Evolutionary conservation across 441 rosid species (phyloP), one percentile per base, ranked within the genome.

Genomic region (Bocquillonia castaneifolia): DNA sequence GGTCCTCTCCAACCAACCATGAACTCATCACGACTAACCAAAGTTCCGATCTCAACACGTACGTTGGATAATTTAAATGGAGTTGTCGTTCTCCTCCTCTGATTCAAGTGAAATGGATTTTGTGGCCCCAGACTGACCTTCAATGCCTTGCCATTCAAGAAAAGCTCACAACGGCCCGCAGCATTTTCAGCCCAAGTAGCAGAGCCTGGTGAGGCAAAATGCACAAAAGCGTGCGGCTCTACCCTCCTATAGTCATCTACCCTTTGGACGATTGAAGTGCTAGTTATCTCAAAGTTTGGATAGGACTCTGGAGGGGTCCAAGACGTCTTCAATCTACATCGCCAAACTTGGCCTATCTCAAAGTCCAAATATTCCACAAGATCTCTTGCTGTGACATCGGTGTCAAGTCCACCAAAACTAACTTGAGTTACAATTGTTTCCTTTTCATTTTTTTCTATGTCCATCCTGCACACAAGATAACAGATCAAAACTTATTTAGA

Each of bases 221-320:
- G 97, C 42, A 88, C 92, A 72, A 88, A 93, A 3, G 98, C 97
- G 71, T 87, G 96, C 13, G 93, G 94, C 68, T 74, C 90, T 62
- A 93, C 91, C 78, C 74, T 80, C 75, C 60, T 79, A 70, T 83
- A 87, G 26, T 61, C 76, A 59, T 82, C 77, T 20, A 54, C 53
- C 64, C 32, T 71, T 59, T 3, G 69, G 40, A 82, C 77, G 53
- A 13, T 37, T 26, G 76, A 58, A 47, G 71, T 67, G 59, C 72
- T 64, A 0, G 58, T 6, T 67, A 81, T 75, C 64, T 72, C 76
- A 68, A 84, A 89, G 44, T 86, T 72, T 8, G 93, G 97, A 77
- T 80, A 84, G 22, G 96, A 85, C 20, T 90, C 89, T 5, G 79
- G 89, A 37, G 96, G 97, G 15, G 93, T 89, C 84, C 92, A 89